phyloP scores from a whole-genome alignment of 2,329 filamentous ascomycete genomes.

The Beauveria sp. region DNA sequence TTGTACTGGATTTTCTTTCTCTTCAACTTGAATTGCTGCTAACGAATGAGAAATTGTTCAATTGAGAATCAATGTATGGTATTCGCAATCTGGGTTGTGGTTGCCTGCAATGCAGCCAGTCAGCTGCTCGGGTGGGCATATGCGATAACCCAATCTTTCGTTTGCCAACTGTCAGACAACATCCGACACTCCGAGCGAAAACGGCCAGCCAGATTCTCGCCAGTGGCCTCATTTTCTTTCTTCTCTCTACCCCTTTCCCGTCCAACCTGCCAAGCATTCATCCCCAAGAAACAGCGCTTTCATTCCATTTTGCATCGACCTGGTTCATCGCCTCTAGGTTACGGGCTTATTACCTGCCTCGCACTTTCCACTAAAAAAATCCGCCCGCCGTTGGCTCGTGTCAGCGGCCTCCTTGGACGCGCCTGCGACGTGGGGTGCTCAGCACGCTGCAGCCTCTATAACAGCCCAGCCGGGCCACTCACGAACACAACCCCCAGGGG shows the following conservation, averaged over 20 bases:
- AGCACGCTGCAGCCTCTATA: neutral
- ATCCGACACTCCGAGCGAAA: neutral
- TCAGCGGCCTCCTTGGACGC: neutral
- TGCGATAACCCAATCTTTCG: neutral
- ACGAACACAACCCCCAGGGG: conserved; percentile 2
- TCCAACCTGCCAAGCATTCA: neutral
- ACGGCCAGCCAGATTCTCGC: neutral
- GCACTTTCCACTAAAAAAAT: neutral
- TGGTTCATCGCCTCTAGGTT: neutral
- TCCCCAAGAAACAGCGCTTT: neutral
- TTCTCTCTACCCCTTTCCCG: neutral
- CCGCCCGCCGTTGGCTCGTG: conserved; percentile 5
- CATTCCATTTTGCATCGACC: neutral
- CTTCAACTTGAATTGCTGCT: no score
- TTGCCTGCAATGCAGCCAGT: neutral
- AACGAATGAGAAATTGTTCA: no score
- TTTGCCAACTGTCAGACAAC: neutral
- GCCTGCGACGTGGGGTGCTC: neutral
- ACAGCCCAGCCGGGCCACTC: neutral
- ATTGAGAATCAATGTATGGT: no score
- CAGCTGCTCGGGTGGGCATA: neutral
- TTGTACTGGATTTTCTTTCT: no score
- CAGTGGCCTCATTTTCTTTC: neutral
- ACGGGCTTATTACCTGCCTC: neutral
- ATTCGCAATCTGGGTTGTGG: no score